Conservation (phyloP, 2,329 filamentous ascomycete genomes). For the Epichloe bromicola region DNA sequence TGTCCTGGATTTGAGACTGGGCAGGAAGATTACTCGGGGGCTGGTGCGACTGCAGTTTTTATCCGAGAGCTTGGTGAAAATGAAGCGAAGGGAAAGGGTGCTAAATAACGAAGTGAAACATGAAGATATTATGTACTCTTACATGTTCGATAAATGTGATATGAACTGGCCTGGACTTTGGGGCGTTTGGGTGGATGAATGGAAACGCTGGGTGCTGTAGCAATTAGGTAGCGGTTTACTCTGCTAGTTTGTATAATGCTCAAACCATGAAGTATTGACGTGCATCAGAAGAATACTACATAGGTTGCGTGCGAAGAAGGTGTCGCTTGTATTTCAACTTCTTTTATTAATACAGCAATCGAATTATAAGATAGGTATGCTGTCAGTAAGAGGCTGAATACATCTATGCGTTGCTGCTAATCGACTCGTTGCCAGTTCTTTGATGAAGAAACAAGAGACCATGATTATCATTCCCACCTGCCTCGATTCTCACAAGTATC, state of each 20-base stretch:
- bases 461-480: background rate
- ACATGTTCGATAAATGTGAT: background rate
- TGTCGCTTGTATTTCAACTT: too few species aligned
- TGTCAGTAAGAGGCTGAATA: background rate
- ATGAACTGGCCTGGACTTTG: background rate
- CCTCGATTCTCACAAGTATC: background rate
- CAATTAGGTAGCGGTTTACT: slow-evolving; percentile 2
- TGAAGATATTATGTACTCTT: background rate
- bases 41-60: slow-evolving; percentile 63
- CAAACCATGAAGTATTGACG: slow-evolving; percentile 11
- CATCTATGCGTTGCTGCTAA: background rate
- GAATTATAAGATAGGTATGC: background rate
- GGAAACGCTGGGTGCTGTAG: slow-evolving; percentile 7
- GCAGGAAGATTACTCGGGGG: slow-evolving; percentile 62
- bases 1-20: slow-evolving; percentile 84
- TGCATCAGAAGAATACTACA: background rate
- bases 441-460: background rate
- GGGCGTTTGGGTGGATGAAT: slow-evolving; percentile 19
- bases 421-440: background rate
- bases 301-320: background rate
- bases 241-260: slow-evolving; percentile 21
- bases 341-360: too few species aligned
- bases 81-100: slow-evolving; percentile 76
- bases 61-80: slow-evolving; percentile 75
- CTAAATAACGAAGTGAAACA: slow-evolving; percentile 38